Evolutionary conservation across 169 alveolate genomes (phyloP).

Genomic region (Plasmodium vinckei): DNA sequence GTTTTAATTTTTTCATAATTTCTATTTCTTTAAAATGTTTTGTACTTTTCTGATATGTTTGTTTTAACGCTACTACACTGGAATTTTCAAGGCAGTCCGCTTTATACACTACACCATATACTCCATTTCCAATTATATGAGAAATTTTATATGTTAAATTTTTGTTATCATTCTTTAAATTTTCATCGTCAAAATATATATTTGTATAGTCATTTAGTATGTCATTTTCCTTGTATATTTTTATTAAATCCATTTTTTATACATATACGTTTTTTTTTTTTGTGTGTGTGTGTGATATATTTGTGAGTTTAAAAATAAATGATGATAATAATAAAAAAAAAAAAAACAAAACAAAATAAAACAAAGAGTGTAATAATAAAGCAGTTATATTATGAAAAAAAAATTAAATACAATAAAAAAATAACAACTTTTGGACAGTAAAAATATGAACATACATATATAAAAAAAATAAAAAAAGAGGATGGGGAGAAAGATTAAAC

Average conservation of each 20-base stretch:
- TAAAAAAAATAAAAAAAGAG: too few relatives aligned
- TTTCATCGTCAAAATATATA: slow-evolving; percentile 61
- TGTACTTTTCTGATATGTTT: slow-evolving; percentile 90
- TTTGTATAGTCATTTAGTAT: slow-evolving; percentile 44
- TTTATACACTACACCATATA: slow-evolving; percentile 98
- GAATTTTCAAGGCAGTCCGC: slow-evolving; percentile 95
- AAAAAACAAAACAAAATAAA: too few relatives aligned
- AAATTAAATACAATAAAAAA: too few relatives aligned
- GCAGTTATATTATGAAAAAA: too few relatives aligned
- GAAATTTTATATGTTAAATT: slow-evolving; percentile 84
- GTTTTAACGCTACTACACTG: slow-evolving; percentile 96
- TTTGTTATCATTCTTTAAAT: background rate
- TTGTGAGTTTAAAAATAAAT: background rate
- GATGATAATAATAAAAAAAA: too few relatives aligned
- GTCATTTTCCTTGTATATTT: slow-evolving; percentile 50
- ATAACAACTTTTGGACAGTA: too few relatives aligned
- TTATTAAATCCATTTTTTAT: slow-evolving; percentile 50
- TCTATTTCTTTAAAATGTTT: slow-evolving; percentile 52
- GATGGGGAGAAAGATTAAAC: too few relatives aligned
- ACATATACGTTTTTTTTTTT: background rate
- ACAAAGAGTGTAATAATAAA: too few relatives aligned
- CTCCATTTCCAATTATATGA: slow-evolving; percentile 97
- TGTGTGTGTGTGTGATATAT: background rate
- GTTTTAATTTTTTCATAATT: slow-evolving; percentile 94
- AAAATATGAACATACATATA: too few relatives aligned